Conservation (phyloP, 2,329 filamentous ascomycete species). For the Arthrobotrys megalospora region DNA sequence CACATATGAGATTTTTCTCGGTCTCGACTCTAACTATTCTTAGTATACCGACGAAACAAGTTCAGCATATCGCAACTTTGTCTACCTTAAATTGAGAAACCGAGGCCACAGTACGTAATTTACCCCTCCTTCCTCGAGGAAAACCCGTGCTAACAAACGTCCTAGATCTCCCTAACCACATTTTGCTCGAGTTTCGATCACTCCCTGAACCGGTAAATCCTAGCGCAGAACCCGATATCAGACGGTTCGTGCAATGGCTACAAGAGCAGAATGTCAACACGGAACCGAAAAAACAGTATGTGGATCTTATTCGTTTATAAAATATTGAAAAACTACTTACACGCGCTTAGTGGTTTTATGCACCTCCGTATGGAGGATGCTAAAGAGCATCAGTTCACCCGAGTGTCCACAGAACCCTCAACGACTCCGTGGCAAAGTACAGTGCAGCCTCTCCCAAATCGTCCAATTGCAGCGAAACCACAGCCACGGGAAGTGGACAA, state of each 20-base stretch:
- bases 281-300: slow-evolving; percentile 9
- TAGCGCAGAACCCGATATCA: slow-evolving; percentile 6
- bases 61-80: not conserved
- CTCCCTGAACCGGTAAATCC: slow-evolving; percentile 5
- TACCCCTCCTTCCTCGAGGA: too few species aligned
- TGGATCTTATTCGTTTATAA: not conserved
- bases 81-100: slow-evolving; percentile 30
- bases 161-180: not conserved
- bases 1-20: not conserved
- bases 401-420: not conserved
- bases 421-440: not conserved
- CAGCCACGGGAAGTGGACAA: slow-evolving; percentile 16
- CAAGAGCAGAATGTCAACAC: not conserved
- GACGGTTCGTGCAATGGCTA: slow-evolving; percentile 24
- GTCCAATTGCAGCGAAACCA: not conserved
- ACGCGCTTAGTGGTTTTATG: not conserved
- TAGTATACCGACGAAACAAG: slow-evolving; percentile 29
- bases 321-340: not conserved
- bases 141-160: not conserved
- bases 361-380: slow-evolving; percentile 17
- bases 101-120: slow-evolving; percentile 21
- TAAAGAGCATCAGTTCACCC: not conserved
- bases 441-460: not conserved
- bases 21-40: not conserved
- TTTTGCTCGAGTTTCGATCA: slow-evolving; percentile 22